These are phyloP conservation scores for Alloteropsis semialata DNA, from an alignment of 176 grass and related monocot species.

Conservation along the genomic window DNA sequence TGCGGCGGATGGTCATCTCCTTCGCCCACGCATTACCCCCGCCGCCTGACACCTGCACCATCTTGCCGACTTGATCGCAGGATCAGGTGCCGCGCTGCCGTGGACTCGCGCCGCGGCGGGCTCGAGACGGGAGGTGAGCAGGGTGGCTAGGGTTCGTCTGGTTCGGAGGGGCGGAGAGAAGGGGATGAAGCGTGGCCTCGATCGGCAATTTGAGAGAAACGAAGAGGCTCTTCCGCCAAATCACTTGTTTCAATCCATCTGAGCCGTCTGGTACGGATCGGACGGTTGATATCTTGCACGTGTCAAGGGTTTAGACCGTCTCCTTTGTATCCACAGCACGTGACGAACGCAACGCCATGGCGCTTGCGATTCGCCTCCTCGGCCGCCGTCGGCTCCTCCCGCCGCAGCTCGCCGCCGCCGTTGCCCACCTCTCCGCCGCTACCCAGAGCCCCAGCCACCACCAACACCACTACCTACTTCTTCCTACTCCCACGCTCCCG, in stretches of 20 bases:
- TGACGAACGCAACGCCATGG: slow-evolving; percentile 15
- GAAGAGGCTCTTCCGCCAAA: not conserved
- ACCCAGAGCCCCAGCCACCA: not conserved
- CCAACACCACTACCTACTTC: not conserved
- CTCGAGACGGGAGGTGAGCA: not conserved
- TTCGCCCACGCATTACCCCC: slow-evolving; percentile 41
- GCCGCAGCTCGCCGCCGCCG: not conserved
- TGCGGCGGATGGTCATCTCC: slow-evolving; percentile 63
- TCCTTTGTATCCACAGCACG: not conserved
- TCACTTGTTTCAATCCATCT: not conserved
- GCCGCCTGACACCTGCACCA: slow-evolving; percentile 35
- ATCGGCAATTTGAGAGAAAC: not conserved
- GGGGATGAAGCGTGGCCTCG: not conserved
- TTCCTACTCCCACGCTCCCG: not conserved
- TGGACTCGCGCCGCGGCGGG: not conserved
- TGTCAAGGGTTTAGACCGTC: not conserved
- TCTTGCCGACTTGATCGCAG: slow-evolving; percentile 3
- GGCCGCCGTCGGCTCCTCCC: slow-evolving; percentile 30
- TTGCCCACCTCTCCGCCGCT: slow-evolving; percentile 1
- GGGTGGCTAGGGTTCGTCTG: slow-evolving; percentile 35
- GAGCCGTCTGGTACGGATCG: not conserved
- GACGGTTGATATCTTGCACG: not conserved
- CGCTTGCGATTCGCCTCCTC: slow-evolving; percentile 39
- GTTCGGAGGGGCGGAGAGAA: not conserved
- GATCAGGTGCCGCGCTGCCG: not conserved